phyloP scores from a whole-genome alignment of 2,329 filamentous ascomycete genomes.

The Hypoxylon sp. region DNA sequence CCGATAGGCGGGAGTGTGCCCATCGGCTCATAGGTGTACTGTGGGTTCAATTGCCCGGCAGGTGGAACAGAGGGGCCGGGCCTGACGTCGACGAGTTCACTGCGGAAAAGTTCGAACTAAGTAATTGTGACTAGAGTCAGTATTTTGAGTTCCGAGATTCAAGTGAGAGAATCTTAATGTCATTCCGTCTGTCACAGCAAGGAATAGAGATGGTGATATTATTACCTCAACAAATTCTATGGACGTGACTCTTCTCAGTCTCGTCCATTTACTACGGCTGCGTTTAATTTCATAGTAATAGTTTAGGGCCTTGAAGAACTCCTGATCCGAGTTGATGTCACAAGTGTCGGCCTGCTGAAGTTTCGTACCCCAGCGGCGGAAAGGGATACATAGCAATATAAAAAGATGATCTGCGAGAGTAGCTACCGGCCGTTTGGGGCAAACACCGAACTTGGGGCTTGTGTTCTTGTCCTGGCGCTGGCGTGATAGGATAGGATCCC shows the following conservation, averaged over 20 bases:
- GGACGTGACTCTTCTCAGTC: background rate
- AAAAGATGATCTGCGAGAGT: background rate
- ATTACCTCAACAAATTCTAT: slow-evolving; percentile 16
- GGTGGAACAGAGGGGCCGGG: background rate
- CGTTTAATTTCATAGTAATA: background rate
- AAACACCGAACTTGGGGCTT: background rate
- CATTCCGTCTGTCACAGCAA: too few species aligned
- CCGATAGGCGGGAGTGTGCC: slow-evolving; percentile 3
- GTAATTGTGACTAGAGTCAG: background rate
- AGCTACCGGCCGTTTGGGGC: background rate
- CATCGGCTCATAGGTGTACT: slow-evolving; percentile 2
- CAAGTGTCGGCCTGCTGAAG: slow-evolving; percentile 4
- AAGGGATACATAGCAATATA: slow-evolving; percentile 4
- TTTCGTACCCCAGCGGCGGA: background rate
- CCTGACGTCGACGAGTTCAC: background rate
- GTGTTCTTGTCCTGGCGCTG: background rate
- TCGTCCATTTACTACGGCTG: background rate
- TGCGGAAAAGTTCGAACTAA: slow-evolving; percentile 7
- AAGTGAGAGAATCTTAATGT: too few species aligned
- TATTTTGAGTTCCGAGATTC: too few species aligned
- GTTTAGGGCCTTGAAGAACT: slow-evolving; percentile 1
- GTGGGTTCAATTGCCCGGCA: background rate
- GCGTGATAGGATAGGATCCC: background rate
- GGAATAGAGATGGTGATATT: background rate
- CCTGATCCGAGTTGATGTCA: slow-evolving; percentile 3